Conservation (phyloP, 495 filamentous ascomycete genomes). For the Lasiosphaeria hispida region DNA sequence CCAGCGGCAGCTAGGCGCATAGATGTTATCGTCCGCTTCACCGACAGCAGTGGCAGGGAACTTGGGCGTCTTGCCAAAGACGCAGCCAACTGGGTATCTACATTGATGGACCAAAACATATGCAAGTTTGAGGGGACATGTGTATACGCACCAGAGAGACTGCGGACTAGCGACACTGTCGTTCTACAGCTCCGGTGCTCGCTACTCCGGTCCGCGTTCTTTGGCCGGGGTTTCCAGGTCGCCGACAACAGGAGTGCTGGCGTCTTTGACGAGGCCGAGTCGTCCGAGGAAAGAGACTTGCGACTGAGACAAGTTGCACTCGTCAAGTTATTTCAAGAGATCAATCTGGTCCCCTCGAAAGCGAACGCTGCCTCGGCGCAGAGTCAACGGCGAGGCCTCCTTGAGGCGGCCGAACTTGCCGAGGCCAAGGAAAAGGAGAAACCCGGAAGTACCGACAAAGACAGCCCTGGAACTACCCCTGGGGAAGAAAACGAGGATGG, state of each 20-base stretch:
- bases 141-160: conserved; percentile 81
- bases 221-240: conserved; percentile 53
- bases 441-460: conserved; percentile 28
- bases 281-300: conserved; percentile 76
- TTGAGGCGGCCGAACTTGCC: conserved; percentile 80
- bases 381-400: conserved; percentile 74
- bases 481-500: conserved; percentile 76
- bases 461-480: conserved; percentile 46
- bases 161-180: conserved; percentile 89
- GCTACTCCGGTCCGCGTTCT: conserved; percentile 70
- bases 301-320: conserved; percentile 84
- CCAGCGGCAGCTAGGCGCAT: conserved; percentile 53
- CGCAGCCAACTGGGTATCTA: conserved; percentile 88
- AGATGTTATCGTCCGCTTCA: conserved; percentile 94
- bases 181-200: conserved; percentile 84
- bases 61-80: conserved; percentile 88
- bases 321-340: conserved; percentile 84
- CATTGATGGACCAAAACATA: conserved; percentile 86
- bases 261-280: conserved; percentile 71
- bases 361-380: conserved; percentile 73
- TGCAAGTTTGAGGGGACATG: conserved; percentile 84
- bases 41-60: conserved; percentile 73
- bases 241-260: conserved; percentile 67
- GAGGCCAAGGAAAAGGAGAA: conserved; percentile 70
- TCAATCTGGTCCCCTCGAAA: conserved; percentile 73